phyloP scores from a whole-genome alignment of 148 eudicot species.

The Pouteria glomerata region DNA sequence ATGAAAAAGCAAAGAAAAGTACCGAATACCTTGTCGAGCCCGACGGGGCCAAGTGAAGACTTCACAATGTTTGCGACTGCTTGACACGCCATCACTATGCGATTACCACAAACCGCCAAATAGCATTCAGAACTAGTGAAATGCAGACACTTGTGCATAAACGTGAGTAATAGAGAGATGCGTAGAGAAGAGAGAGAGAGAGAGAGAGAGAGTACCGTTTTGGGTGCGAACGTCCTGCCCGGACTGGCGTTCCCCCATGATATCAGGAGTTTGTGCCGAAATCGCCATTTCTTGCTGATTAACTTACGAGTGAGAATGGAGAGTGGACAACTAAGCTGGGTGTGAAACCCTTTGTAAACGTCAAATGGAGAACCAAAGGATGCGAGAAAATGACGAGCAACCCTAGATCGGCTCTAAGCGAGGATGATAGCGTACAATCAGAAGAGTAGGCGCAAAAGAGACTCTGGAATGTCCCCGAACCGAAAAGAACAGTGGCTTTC shows the following conservation, averaged over 20 bases:
- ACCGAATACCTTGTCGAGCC: slow-evolving; percentile 78
- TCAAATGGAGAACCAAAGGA: background rate
- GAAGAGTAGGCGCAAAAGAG: too few relatives aligned
- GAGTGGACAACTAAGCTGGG: background rate
- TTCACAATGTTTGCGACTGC: slow-evolving; percentile 87
- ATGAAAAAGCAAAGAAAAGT: background rate
- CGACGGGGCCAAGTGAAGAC: slow-evolving; percentile 97
- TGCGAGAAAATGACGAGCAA: background rate
- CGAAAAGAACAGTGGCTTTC: too few relatives aligned
- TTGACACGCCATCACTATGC: slow-evolving; percentile 85
- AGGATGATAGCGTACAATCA: too few relatives aligned
- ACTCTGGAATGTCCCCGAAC: too few relatives aligned
- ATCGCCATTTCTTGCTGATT: slow-evolving; percentile 12
- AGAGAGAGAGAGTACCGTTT: slow-evolving; percentile 33
- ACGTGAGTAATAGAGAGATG: background rate
- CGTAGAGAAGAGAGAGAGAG: background rate
- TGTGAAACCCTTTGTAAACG: background rate
- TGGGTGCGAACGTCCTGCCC: slow-evolving; percentile 98
- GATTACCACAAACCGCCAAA: background rate
- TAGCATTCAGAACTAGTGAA: background rate
- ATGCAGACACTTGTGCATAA: background rate
- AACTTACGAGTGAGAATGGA: background rate
- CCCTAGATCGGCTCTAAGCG: slow-evolving; percentile 11
- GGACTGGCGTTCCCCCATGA: slow-evolving; percentile 89
- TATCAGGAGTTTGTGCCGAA: slow-evolving; percentile 47